These are phyloP conservation scores for Lasiosphaeris hirsuta DNA, from an alignment of 495 filamentous ascomycete species.

Conservation along the genomic window DNA sequence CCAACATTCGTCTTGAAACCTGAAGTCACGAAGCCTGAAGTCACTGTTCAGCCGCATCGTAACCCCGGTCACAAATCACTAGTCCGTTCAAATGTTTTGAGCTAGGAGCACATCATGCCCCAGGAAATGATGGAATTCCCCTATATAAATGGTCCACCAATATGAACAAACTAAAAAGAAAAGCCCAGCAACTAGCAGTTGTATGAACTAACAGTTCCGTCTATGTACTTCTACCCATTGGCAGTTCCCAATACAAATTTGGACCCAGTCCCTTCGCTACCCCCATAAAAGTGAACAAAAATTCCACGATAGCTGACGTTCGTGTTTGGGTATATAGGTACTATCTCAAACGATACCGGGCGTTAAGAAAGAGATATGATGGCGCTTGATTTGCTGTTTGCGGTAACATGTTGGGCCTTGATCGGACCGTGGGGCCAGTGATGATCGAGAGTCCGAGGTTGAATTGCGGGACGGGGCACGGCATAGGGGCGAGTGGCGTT, in stretches of 20 bases:
- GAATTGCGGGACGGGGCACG: neutral
- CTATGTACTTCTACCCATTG: neutral
- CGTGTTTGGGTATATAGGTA: conserved; percentile 56
- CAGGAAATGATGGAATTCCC: neutral
- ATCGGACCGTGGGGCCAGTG: conserved; percentile 2
- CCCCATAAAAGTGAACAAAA: neutral
- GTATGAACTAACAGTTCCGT: neutral
- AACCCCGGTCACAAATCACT: neutral
- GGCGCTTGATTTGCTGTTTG: conserved; percentile 13
- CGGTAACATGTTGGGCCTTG: too few relatives aligned
- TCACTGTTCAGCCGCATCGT: too few relatives aligned
- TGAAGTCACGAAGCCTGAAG: too few relatives aligned
- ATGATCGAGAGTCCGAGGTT: too few relatives aligned
- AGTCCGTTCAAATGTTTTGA: neutral
- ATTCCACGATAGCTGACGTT: conserved; percentile 9
- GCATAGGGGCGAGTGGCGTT: neutral
- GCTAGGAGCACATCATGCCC: too few relatives aligned
- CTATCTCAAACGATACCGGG: conserved; percentile 90
- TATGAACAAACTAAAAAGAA: conserved; percentile 1
- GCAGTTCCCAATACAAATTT: too few relatives aligned
- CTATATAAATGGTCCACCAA: neutral
- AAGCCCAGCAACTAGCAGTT: neutral
- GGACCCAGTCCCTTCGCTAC: neutral
- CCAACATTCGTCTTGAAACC: too few relatives aligned
- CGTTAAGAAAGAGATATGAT: conserved; percentile 80